phyloP scores from a whole-genome alignment of 306 rosid species.

The Ormosia emarginata region DNA sequence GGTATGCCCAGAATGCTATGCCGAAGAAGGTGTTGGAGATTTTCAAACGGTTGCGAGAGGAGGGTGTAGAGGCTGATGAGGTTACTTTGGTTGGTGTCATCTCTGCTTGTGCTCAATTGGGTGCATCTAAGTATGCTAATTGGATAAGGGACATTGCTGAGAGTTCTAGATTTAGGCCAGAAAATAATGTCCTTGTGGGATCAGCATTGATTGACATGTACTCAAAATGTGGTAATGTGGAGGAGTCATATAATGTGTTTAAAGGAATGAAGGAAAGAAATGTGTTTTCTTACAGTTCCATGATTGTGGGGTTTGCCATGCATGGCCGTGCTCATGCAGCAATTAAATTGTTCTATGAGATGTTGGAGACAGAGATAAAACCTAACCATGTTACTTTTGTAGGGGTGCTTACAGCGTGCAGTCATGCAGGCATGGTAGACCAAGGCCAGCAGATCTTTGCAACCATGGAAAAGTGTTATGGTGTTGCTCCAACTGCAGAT shows the following conservation, averaged over 20 bases:
- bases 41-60: slow-evolving; percentile 44
- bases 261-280: slow-evolving; percentile 59
- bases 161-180: slow-evolving; percentile 43
- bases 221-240: slow-evolving; percentile 72
- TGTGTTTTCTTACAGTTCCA: slow-evolving; percentile 72
- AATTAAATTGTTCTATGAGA: slow-evolving; percentile 62
- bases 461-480: slow-evolving; percentile 55
- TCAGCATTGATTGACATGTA: slow-evolving; percentile 83
- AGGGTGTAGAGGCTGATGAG: slow-evolving; percentile 53
- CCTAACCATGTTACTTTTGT: slow-evolving; percentile 76
- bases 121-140: slow-evolving; percentile 44
- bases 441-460: slow-evolving; percentile 71
- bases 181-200: slow-evolving; percentile 68
- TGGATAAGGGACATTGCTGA: slow-evolving; percentile 67
- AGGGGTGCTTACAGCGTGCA: slow-evolving; percentile 72
- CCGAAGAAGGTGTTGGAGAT: slow-evolving; percentile 60
- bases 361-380: slow-evolving; percentile 58
- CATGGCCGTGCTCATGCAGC: slow-evolving; percentile 65
- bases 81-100: slow-evolving; percentile 64
- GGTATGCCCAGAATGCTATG: slow-evolving; percentile 73
- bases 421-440: slow-evolving; percentile 73
- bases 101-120: slow-evolving; percentile 83
- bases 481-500: slow-evolving; percentile 50
- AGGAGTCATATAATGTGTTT: slow-evolving; percentile 60
- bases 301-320: slow-evolving; percentile 76